Conservation (phyloP, 2,329 filamentous ascomycete genomes). For the Tolypocladium guangdongense region DNA sequence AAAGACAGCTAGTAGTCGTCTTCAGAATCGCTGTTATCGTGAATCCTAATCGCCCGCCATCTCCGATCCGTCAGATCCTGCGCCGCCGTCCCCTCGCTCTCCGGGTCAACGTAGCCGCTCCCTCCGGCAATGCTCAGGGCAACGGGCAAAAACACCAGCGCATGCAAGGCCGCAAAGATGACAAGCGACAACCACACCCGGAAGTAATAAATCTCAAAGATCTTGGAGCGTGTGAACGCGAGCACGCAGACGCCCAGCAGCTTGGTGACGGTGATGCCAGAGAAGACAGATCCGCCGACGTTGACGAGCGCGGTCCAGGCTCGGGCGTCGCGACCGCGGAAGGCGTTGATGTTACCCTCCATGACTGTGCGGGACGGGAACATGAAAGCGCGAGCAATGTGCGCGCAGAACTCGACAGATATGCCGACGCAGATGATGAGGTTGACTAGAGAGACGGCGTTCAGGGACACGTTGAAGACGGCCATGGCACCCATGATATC, state of each 20-base stretch:
- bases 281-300: constrained; percentile 89
- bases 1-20: constrained; percentile 38
- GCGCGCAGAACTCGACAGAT: constrained; percentile 92
- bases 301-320: constrained; percentile 92
- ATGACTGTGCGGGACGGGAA: constrained; percentile 78
- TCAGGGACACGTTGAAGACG: constrained; percentile 75
- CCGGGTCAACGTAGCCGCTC: constrained; percentile 76
- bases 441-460: constrained; percentile 92
- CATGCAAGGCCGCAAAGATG: constrained; percentile 77
- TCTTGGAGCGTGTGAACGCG: constrained; percentile 93
- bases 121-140: constrained; percentile 78
- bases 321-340: constrained; percentile 72
- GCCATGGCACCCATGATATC: constrained; percentile 97
- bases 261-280: constrained; percentile 93
- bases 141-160: constrained; percentile 84
- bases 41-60: constrained; percentile 66
- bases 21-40: constrained; percentile 66
- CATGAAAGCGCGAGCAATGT: constrained; percentile 91
- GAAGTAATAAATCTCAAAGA: constrained; percentile 99
- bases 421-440: constrained; percentile 96
- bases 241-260: constrained; percentile 83
- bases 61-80: constrained; percentile 74
- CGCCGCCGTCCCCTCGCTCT: constrained; percentile 78
- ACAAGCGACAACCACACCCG: constrained; percentile 90
- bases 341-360: constrained; percentile 63